These are phyloP conservation scores for Psilocybe mexicana DNA, from an alignment of 1,284 basidiomycete genomes.

Conservation along the genomic window DNA sequence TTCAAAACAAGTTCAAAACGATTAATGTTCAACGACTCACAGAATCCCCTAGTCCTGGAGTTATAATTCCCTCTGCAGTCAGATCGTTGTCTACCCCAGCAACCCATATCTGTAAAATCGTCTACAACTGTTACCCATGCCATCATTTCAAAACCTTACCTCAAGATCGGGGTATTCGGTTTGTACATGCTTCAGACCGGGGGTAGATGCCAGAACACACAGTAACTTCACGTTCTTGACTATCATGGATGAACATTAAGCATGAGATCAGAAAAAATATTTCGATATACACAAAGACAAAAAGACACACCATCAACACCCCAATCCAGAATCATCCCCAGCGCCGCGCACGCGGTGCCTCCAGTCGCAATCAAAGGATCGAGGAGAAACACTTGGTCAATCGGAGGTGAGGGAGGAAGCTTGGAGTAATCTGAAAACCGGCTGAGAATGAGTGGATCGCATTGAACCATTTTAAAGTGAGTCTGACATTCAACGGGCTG, in stretches of 20 bases:
- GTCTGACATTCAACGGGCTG: constrained; percentile 89
- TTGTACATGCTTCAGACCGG: constrained; percentile 72
- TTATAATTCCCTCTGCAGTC: constrained; percentile 75
- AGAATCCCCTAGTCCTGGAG: constrained; percentile 87
- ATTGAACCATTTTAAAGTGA: background rate
- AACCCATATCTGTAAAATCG: constrained; percentile 68
- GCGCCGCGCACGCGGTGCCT: constrained; percentile 86
- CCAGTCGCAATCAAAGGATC: constrained; percentile 95
- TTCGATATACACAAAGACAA: background rate
- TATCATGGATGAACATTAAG: constrained; percentile 25
- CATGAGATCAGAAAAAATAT: too few relatives aligned
- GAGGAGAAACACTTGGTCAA: constrained; percentile 84
- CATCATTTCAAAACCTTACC: constrained; percentile 38
- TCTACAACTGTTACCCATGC: background rate
- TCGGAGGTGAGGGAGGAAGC: constrained; percentile 74
- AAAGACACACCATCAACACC: constrained; percentile 63
- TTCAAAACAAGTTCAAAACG: background rate
- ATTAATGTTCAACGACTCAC: constrained; percentile 45
- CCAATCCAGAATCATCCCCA: constrained; percentile 87
- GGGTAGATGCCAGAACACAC: constrained; percentile 77
- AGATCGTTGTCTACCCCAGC: constrained; percentile 78
- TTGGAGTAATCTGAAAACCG: constrained; percentile 80
- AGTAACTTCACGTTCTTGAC: constrained; percentile 82
- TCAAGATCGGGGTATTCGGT: constrained; percentile 77
- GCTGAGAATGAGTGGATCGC: constrained; percentile 4